Evolutionary conservation across 352 stramenopile genomes (phyloP).

Genomic region (Pythium vanterpoolii): DNA sequence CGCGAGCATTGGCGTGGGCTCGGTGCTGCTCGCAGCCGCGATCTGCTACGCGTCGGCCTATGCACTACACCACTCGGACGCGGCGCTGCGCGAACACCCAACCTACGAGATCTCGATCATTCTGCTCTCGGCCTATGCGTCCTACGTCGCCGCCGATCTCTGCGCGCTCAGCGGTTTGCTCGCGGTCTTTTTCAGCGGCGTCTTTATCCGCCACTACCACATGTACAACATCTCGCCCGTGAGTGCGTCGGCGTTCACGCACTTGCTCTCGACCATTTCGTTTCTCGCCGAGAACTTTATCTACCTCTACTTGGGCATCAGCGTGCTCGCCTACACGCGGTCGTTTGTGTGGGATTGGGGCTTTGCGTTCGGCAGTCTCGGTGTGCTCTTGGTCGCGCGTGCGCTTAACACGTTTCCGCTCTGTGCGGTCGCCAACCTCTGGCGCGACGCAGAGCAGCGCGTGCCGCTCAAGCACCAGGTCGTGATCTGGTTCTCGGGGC

Average conservation of each 20-base stretch:
- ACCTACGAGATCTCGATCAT: conserved; percentile 65
- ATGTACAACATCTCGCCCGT: conserved; percentile 33
- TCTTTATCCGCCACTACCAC: conserved; percentile 44
- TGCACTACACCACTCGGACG: conserved; percentile 32
- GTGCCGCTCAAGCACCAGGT: conserved; percentile 66
- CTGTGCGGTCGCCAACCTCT: conserved; percentile 53
- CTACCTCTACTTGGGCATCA: conserved; percentile 58
- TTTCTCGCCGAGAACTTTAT: conserved; percentile 47
- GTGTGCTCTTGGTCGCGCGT: conserved; percentile 42
- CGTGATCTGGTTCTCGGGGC: conserved; percentile 91
- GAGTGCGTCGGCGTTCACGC: conserved; percentile 26
- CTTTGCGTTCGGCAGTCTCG: conserved; percentile 35
- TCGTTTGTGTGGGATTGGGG: conserved; percentile 68
- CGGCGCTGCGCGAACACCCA: conserved; percentile 37
- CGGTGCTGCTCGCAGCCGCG: conserved; percentile 37
- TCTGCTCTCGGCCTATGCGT: conserved; percentile 64
- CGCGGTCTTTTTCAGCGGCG: conserved; percentile 88
- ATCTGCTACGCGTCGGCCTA: conserved; percentile 54
- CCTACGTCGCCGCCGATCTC: conserved; percentile 62
- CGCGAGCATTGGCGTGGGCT: conserved; percentile 42
- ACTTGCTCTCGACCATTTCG: conserved; percentile 33
- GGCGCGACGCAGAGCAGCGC: conserved; percentile 28
- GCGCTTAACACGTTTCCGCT: conserved; percentile 73
- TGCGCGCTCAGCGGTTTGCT: conserved; percentile 83
- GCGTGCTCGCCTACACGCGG: conserved; percentile 56